Base-by-base conservation (phyloP, 805 yeast genomes). In the Lipomyces spencermartinsiae region DNA sequence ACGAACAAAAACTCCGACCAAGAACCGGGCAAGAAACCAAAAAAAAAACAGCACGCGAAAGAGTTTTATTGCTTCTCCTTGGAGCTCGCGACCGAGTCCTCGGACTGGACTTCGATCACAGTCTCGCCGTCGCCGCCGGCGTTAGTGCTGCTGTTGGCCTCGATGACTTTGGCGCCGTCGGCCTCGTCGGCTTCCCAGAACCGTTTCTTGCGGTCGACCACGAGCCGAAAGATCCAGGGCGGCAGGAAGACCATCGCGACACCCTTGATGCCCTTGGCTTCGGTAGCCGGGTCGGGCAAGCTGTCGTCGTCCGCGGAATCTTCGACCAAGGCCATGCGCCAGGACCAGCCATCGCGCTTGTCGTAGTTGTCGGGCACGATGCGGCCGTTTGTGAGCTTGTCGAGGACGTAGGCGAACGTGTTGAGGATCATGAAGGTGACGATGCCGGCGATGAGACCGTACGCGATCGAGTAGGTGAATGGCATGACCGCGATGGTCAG, bases 401-500 rank as follows among this genome's bases (percentile, higher is more conserved):
- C 71, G 51, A 71, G 33, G 29, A 34, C 35, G 31, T 53, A 71
- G 39, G 65, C 64, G 51, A 64, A 16, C 14, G 57, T 62, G 58
- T 71, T 71, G 59, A 71, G 63, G 39, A 70, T 16, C 35, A 70
- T 67, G 67, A 70, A 71, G 29, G 70, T 59, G 25, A 67, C 16
- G 61, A 71, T 68, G 39, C 74, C 74, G 22, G 73, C 73, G 57
- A 71, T 71, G 29, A 71, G 63, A 31, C 74, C 74, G 62, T 71
- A 71, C 6, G 74, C 71, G 54, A 71, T 71, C 31, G 74, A 71
- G 62, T 71, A 71, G 16, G 74, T 71, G 58, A 71, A 70, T 8
- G 74, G 74, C 74, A 71, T 71, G 56, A 71, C 67, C 14, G 74
- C 73, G 63, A 71, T 71, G 25, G 74, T 71, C 29, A 71, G 59